Conservation (phyloP, 495 filamentous ascomycete species). For the Opeltia flavorubescens region DNA sequence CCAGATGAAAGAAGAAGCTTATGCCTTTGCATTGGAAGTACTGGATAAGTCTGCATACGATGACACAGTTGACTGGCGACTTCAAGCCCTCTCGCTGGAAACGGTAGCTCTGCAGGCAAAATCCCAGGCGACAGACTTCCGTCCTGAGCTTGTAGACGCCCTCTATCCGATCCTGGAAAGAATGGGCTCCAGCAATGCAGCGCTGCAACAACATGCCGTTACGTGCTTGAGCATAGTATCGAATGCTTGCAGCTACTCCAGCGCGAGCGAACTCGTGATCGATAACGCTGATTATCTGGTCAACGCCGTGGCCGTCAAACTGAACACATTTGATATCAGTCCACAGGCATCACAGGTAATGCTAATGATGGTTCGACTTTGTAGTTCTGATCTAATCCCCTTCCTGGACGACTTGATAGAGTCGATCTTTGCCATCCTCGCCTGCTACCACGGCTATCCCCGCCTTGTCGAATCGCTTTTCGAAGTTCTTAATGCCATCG, state of each 20-base stretch:
- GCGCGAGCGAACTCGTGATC: constrained; percentile 65
- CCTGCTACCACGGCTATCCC: constrained; percentile 88
- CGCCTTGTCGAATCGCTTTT: constrained; percentile 76
- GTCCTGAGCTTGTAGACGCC: constrained; percentile 76
- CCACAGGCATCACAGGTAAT: constrained; percentile 84
- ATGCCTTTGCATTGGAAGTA: constrained; percentile 56
- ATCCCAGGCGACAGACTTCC: constrained; percentile 53
- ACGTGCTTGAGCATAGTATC: constrained; percentile 70
- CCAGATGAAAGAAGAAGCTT: constrained; percentile 50
- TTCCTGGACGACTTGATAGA: constrained; percentile 85
- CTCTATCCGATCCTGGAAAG: constrained; percentile 80
- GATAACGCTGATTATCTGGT: constrained; percentile 95
- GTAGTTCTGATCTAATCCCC: constrained; percentile 66
- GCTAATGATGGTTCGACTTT: constrained; percentile 84
- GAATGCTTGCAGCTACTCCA: constrained; percentile 55
- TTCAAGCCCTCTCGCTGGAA: constrained; percentile 59
- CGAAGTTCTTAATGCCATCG: constrained; percentile 62
- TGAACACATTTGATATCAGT: constrained; percentile 84
- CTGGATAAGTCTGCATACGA: constrained; percentile 36
- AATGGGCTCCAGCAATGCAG: constrained; percentile 56
- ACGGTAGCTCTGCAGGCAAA: constrained; percentile 57
- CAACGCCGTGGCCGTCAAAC: constrained; percentile 74
- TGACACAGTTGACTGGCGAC: constrained; percentile 50
- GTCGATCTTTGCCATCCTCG: constrained; percentile 79
- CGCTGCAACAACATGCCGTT: constrained; percentile 69